Conservation (phyloP, 2,329 filamentous ascomycete genomes). For the Phoma sp. region DNA sequence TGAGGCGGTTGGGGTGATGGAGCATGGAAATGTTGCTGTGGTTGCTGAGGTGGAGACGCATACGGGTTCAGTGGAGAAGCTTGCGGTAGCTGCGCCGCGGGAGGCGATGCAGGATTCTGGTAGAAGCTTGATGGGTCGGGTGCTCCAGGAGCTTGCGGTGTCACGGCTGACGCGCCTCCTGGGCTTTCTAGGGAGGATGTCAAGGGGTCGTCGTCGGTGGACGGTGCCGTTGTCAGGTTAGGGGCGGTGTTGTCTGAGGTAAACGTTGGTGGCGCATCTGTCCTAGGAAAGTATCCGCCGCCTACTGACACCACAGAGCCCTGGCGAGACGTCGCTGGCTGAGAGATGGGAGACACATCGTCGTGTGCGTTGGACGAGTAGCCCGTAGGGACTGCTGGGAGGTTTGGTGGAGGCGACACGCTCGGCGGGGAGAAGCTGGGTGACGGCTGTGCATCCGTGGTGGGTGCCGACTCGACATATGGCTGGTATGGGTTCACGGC, state of each 20-base stretch:
- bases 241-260: conserved; percentile 48
- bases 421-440: conserved; percentile 50
- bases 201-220: conserved; percentile 39
- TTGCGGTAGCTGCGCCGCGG: conserved; percentile 36
- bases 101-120: conserved; percentile 48
- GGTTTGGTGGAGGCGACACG: conserved; percentile 53
- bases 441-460: conserved; percentile 60
- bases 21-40: conserved; percentile 16
- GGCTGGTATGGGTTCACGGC: conserved; percentile 51
- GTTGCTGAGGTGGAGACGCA: conserved; percentile 28
- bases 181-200: conserved; percentile 7
- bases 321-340: conserved; percentile 53
- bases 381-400: conserved; percentile 40
- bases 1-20: conserved; percentile 18
- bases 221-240: conserved; percentile 47
- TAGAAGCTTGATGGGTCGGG: conserved; percentile 44
- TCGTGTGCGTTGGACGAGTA: conserved; percentile 50
- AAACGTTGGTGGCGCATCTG: conserved; percentile 55
- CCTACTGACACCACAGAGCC: conserved; percentile 56
- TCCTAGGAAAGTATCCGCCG: conserved; percentile 65
- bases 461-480: conserved; percentile 67
- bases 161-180: not conserved
- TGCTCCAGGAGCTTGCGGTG: conserved; percentile 29
- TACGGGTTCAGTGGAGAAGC: conserved; percentile 30
- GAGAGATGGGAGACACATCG: conserved; percentile 63